Evolutionary conservation across 2,329 filamentous ascomycete species (phyloP).

Genomic region (Esteya vermicola): DNA sequence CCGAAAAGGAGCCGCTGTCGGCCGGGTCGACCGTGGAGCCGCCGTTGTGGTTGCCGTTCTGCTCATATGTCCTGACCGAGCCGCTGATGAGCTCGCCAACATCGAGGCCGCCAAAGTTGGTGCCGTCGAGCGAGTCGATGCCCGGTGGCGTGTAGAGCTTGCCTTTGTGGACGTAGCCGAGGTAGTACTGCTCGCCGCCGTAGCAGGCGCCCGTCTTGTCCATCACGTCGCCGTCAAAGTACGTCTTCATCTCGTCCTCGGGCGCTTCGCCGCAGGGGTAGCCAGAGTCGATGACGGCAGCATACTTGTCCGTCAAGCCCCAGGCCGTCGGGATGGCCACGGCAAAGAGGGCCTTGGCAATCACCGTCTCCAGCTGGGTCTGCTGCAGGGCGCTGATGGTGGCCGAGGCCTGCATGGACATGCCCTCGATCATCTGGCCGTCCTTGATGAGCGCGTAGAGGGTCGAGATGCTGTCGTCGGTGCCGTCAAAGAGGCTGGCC

Average conservation of each 20-base stretch:
- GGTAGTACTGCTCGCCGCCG: slow-evolving; percentile 17
- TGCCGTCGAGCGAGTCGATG: slow-evolving; percentile 13
- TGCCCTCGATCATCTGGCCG: slow-evolving; percentile 16
- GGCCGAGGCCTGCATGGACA: not conserved
- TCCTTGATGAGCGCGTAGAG: slow-evolving; percentile 14
- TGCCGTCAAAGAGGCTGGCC: slow-evolving; percentile 13
- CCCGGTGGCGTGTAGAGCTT: slow-evolving; percentile 17
- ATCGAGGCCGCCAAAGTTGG: slow-evolving; percentile 14
- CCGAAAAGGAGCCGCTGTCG: slow-evolving; percentile 11
- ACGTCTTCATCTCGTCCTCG: slow-evolving; percentile 11
- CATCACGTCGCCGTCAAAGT: slow-evolving; percentile 12
- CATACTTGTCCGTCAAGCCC: slow-evolving; percentile 12
- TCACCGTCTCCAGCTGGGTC: too few relatives aligned
- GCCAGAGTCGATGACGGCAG: slow-evolving; percentile 21
- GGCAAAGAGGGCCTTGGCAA: slow-evolving; percentile 16
- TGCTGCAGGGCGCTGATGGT: not conserved
- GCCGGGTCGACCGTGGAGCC: slow-evolving; percentile 12
- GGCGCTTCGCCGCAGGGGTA: slow-evolving; percentile 12
- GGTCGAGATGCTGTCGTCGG: slow-evolving; percentile 9
- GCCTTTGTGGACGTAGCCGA: slow-evolving; percentile 13
- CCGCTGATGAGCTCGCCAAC: slow-evolving; percentile 15
- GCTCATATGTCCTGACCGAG: slow-evolving; percentile 13
- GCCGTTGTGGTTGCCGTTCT: slow-evolving; percentile 19
- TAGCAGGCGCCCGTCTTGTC: slow-evolving; percentile 7
- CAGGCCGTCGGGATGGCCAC: slow-evolving; percentile 19